Conservation (phyloP, 768 basidiomycete species). For the Hemileccinum rubropunctum region DNA sequence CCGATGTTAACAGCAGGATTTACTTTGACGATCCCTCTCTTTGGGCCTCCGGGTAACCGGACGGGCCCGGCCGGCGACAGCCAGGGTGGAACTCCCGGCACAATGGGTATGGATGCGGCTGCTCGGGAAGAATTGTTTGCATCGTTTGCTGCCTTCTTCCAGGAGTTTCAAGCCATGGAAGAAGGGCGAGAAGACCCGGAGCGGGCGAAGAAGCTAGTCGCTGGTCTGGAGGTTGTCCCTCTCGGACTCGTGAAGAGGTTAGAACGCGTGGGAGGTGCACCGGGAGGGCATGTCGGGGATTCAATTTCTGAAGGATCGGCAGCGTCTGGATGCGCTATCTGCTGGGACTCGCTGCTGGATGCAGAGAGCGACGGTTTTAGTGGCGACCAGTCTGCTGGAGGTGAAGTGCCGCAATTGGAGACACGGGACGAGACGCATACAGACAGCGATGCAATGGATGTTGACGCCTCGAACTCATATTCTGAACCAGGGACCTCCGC, state of each 20-base stretch:
- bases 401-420: slow-evolving; percentile 2
- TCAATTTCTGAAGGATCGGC: slow-evolving; percentile 33
- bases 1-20: slow-evolving; percentile 31
- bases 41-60: slow-evolving; percentile 18
- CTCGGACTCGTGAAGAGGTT: slow-evolving; percentile 63
- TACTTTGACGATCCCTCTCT: slow-evolving; percentile 35
- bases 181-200: slow-evolving; percentile 60
- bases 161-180: slow-evolving; percentile 27
- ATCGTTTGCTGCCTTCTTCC: slow-evolving; percentile 27
- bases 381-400: slow-evolving; percentile 10
- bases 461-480: slow-evolving; percentile 18
- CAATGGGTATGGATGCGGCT: slow-evolving; percentile 18
- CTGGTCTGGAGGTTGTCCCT: slow-evolving; percentile 65
- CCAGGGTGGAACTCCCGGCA: slow-evolving; percentile 7
- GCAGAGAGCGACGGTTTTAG: slow-evolving; percentile 37
- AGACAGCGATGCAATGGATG: slow-evolving; percentile 14
- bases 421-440: slow-evolving; percentile 3
- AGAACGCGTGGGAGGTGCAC: slow-evolving; percentile 45
- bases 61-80: slow-evolving; percentile 1
- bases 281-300: slow-evolving; percentile 31
- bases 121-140: slow-evolving; percentile 23
- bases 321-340: slow-evolving; percentile 65
- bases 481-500: slow-evolving; percentile 5
- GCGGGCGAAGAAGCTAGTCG: slow-evolving; percentile 60
- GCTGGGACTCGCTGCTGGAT: slow-evolving; percentile 67